phyloP scores from a whole-genome alignment of 257 asterid genomes.

The Verbascum thapsus region DNA sequence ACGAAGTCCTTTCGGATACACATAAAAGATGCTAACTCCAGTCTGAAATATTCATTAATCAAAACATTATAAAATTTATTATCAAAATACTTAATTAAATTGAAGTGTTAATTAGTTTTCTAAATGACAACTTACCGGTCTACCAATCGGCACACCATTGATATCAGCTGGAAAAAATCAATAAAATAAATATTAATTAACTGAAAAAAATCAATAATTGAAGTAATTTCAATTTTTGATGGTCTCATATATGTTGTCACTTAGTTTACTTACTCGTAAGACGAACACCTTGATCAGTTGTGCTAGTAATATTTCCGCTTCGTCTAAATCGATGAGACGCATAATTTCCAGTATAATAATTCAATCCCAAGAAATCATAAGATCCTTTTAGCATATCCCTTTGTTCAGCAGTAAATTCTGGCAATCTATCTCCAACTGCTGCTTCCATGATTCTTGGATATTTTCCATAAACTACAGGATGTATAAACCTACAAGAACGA shows the following conservation, averaged over 20 bases:
- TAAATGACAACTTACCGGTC: conserved; percentile 37
- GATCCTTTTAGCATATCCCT: conserved; percentile 46
- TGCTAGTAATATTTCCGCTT: conserved; percentile 27
- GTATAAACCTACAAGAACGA: conserved; percentile 35
- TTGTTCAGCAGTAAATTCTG: conserved; percentile 40
- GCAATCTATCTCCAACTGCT: conserved; percentile 47
- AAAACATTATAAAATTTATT: neutral
- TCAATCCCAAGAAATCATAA: conserved; percentile 53
- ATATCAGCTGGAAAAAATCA: conserved; percentile 33
- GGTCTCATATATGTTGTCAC: no score
- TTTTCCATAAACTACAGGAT: conserved; percentile 50
- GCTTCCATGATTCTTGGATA: conserved; percentile 54
- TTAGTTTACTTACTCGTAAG: conserved; percentile 39
- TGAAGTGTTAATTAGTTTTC: neutral
- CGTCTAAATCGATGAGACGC: conserved; percentile 29
- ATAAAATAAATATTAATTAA: neutral
- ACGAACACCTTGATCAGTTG: conserved; percentile 28
- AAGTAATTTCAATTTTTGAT: no score
- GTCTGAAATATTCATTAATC: conserved; percentile 39
- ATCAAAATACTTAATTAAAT: no score
- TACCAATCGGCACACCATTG: conserved; percentile 47
- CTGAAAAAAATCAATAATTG: no score
- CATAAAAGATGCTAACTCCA: conserved; percentile 27
- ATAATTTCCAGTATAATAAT: conserved; percentile 55
- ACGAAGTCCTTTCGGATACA: conserved; percentile 50